Evolutionary conservation across 805 yeast genomes (phyloP).

Genomic region (Candida hungchunana): DNA sequence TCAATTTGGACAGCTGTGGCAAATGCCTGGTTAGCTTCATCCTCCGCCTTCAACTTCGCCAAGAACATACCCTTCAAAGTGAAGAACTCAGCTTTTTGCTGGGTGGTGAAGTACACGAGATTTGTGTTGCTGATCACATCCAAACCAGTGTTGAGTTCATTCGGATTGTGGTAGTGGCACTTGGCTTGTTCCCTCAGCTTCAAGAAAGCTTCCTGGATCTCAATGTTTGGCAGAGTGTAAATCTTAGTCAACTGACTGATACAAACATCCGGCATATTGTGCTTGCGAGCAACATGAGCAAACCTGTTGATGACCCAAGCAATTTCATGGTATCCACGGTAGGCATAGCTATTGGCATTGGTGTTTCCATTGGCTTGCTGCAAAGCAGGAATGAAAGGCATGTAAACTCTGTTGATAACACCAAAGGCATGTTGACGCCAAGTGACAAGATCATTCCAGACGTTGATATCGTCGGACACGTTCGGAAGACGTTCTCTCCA

Average conservation of each 20-base stretch:
- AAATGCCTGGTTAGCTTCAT: constrained; percentile 96
- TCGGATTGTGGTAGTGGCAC: constrained; percentile 90
- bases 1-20: constrained; percentile 98
- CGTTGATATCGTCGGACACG: constrained; percentile 93
- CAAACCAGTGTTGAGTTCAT: constrained; percentile 88
- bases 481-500: constrained; percentile 98
- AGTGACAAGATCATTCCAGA: constrained; percentile 96
- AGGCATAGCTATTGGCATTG: constrained; percentile 86
- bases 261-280: constrained; percentile 95
- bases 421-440: constrained; percentile 99
- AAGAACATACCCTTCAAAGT: constrained; percentile 97
- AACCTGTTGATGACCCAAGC: constrained; percentile 98
- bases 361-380: constrained; percentile 67
- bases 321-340: constrained; percentile 96
- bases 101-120: constrained; percentile 92
- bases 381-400: constrained; percentile 84
- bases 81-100: constrained; percentile 97
- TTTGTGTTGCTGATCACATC: constrained; percentile 97
- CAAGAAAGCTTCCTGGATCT: constrained; percentile 95
- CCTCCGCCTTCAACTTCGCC: constrained; percentile 83
- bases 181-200: constrained; percentile 96
- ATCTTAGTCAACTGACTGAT: constrained; percentile 88
- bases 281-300: constrained; percentile 98
- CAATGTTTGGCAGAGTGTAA: constrained; percentile 94
- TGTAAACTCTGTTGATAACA: constrained; percentile 88